Evolutionary conservation across 352 stramenopile species (phyloP).

Genomic region (Pythium monospermum): DNA sequence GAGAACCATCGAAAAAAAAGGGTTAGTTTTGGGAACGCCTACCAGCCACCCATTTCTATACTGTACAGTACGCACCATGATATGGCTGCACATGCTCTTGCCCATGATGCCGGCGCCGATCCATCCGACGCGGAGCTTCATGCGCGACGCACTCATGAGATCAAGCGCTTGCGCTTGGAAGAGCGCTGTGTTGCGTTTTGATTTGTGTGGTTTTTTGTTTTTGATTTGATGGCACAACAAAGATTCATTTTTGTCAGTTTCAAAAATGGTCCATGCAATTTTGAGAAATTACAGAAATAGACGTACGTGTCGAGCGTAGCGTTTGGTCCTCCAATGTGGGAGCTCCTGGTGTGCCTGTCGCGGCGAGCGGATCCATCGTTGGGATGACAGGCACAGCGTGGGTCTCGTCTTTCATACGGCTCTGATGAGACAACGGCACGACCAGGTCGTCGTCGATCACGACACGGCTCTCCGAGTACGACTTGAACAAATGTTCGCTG

Average conservation of each 20-base stretch:
- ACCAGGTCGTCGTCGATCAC: conserved; percentile 81
- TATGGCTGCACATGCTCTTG: conserved; percentile 83
- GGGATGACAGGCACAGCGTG: conserved; percentile 5
- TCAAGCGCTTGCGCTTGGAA: conserved; percentile 60
- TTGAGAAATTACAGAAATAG: not conserved
- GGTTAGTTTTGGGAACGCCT: not conserved
- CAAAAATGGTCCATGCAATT: not conserved
- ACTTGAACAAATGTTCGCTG: conserved; percentile 84
- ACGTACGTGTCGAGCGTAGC: conserved; percentile 46
- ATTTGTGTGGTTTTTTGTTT: no score
- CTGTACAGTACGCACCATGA: conserved; percentile 62
- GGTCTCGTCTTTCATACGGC: conserved; percentile 46
- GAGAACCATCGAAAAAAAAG: not conserved
- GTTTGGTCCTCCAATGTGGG: conserved; percentile 49
- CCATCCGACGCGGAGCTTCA: conserved; percentile 80
- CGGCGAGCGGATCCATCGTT: conserved; percentile 11
- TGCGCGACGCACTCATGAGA: conserved; percentile 42
- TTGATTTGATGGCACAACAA: no score
- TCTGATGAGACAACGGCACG: conserved; percentile 35
- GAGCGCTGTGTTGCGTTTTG: no score
- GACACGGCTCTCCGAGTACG: conserved; percentile 80
- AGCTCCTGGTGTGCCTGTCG: conserved; percentile 18
- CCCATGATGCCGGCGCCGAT: conserved; percentile 88
- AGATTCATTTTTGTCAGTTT: not conserved
- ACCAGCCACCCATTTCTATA: no score